Evolutionary conservation across 2,329 filamentous ascomycete species (phyloP), one percentile per base, ranked within the genome.

Genomic region (Cytospora piceae): DNA sequence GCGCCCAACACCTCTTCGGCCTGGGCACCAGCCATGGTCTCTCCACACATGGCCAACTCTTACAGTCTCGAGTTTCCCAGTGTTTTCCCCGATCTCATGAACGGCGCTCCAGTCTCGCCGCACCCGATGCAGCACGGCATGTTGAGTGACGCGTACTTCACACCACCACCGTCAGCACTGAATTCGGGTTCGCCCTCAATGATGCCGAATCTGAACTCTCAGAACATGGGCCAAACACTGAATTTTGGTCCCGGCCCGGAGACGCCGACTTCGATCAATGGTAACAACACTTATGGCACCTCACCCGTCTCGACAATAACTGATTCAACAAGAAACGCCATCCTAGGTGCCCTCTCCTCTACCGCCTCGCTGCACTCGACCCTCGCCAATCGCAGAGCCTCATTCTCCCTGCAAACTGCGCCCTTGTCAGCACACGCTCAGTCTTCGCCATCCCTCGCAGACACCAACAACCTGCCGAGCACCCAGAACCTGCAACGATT

Each of bases 401-500:
- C 86, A 62, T 83, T 86, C 73, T 82, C 82, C 70, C 82, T 82
- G 55, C 81, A 83, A 68, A 82, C 78, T 71, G 85, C 85, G 58
- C 83, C 85, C 24, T 76, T 85, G 71, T 84, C 85, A 67, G 79
- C 85, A 63, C 82, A 84, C 69, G 78, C 82, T 69, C 77, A 82
- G 68, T 77, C 78, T 69, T 78, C 79, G 71, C 58, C 51, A 14
- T 22, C 63, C n/a, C 24, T 27, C 15, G 4, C 57, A 61, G 66
- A 68, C 39, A 74, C 78, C 62, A 76, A 83, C 81, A 84, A 80
- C 70, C 83, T 97, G 65, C 94, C 94, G 61, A 93, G 86, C 78
- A 94, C 92, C 39, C 83, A 86, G 74, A 93, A 97, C 75, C 87
- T 98, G 68, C 93, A 96, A 77, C 90, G 93, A 75, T 97, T 94